Evolutionary conservation across 2,329 filamentous ascomycete genomes (phyloP), one percentile per base, ranked within the genome.

Genomic region (Paecilomyces sp.): DNA sequence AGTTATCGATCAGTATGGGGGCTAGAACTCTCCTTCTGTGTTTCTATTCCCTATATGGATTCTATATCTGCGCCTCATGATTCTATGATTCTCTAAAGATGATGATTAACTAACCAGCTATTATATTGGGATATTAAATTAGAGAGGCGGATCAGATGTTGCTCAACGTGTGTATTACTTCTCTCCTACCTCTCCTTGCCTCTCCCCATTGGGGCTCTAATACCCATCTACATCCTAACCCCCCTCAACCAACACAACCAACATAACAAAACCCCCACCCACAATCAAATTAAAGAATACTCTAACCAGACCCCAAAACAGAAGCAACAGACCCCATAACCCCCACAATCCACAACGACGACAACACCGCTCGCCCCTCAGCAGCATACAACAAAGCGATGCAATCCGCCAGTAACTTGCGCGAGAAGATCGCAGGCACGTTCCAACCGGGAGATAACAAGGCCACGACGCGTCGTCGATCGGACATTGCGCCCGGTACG

Each of bases 261-360:
- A 36, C n/a, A n/a, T n/a, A n/a, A n/a, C n/a, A n/a, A n/a, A n/a
- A n/a, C n/a, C n/a, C n/a, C n/a, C n/a, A n/a, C n/a, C 3, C 11
- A 41, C 25, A 1, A 12, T 28, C 25, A 25, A 11, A 41, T 3
- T 6, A 28, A 28, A 28, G 25, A 28, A 28, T 1, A 28, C 6
- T 28, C 25, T 28, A 34, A 54, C 8, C 22, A n/a, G 22, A n/a
- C 3, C 47, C 6, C 28, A 28, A 12, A 47, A 60, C 47, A 68
- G 65, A 65, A n/a, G 56, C 55, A 9, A 62, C 64, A 9, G 65
- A 70, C 9, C 61, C 57, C 25, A 58, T 65, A 31, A 57, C 57
- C 3, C 62, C 63, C 2, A 60, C 63, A 30, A 57, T 64, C 1
- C 56, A 58, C 47, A 63, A 59, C 15, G 59, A 62, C 2, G 41